phyloP scores from a whole-genome alignment of 1,284 basidiomycete species.

The Trichosporon faecale region DNA sequence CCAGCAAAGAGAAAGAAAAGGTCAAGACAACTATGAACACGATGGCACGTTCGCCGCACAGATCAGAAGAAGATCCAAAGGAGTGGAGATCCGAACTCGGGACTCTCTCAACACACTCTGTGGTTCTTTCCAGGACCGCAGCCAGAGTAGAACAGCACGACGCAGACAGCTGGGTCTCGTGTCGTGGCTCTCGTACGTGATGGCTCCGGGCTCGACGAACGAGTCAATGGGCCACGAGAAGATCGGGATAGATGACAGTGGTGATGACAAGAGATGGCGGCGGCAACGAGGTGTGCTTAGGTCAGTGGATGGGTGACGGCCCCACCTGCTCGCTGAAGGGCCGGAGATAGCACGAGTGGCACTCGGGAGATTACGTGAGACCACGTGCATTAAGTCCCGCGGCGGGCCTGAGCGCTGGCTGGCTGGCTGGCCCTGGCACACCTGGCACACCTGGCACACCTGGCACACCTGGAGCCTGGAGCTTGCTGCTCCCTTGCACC shows the following conservation, averaged over 20 bases:
- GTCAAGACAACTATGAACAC: constrained; percentile 10
- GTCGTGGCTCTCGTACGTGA: neutral
- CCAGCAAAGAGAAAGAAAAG: neutral
- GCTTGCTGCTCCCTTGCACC: no score
- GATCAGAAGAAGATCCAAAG: neutral
- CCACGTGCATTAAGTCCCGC: neutral
- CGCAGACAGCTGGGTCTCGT: neutral
- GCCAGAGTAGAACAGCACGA: constrained; percentile 5
- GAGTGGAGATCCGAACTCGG: neutral
- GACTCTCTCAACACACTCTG: neutral
- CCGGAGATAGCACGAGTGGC: constrained; percentile 1
- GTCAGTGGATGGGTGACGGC: neutral
- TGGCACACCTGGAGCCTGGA: neutral
- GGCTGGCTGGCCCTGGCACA: neutral
- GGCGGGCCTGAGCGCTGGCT: neutral
- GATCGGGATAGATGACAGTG: neutral
- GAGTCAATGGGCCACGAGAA: neutral
- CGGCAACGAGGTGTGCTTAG: neutral
- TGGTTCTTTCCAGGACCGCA: neutral
- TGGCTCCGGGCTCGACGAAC: constrained; percentile 5
- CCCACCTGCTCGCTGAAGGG: neutral
- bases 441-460: neutral
- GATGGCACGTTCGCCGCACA: constrained; percentile 3
- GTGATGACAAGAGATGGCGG: neutral
- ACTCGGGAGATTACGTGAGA: neutral